These are phyloP conservation scores for Pythium folliculosum DNA, from an alignment of 352 stramenopile species.

Conservation along the genomic window DNA sequence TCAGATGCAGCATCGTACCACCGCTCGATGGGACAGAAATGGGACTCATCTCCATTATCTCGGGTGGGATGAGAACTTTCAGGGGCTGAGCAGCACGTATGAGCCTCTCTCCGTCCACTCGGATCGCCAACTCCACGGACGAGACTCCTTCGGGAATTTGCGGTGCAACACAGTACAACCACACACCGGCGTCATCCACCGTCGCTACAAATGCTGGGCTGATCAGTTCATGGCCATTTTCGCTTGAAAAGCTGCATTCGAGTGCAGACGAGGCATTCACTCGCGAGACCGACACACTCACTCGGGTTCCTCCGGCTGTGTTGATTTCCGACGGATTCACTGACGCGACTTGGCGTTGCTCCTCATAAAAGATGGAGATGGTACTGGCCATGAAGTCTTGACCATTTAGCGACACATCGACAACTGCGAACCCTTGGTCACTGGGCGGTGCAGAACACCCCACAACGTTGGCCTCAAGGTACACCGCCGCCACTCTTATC, in stretches of 20 bases:
- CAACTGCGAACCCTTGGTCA: slow-evolving; percentile 15
- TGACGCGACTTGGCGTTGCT: slow-evolving; percentile 5
- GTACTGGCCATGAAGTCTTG: slow-evolving; percentile 18
- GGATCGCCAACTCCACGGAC: not conserved
- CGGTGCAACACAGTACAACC: slow-evolving; percentile 13
- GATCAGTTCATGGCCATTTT: not conserved
- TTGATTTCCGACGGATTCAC: slow-evolving; percentile 3
- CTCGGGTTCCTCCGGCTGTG: slow-evolving; percentile 14
- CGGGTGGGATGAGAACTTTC: not conserved
- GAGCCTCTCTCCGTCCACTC: slow-evolving; percentile 3
- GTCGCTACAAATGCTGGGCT: slow-evolving; percentile 6
- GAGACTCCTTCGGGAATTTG: not conserved
- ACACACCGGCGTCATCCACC: not conserved
- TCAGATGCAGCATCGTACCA: slow-evolving; percentile 3
- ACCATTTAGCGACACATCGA: slow-evolving; percentile 26
- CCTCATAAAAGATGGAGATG: slow-evolving; percentile 15
- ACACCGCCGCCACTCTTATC: not conserved
- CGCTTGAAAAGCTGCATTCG: slow-evolving; percentile 18
- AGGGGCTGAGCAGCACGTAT: not conserved
- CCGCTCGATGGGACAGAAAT: not conserved
- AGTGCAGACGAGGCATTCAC: not conserved
- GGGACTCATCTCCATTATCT: slow-evolving; percentile 1
- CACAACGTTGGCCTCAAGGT: not conserved
- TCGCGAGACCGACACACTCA: not conserved
- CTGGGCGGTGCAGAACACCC: slow-evolving; percentile 16